phyloP scores from a whole-genome alignment of 176 grass and related monocot genomes.

The Musa beccarii region DNA sequence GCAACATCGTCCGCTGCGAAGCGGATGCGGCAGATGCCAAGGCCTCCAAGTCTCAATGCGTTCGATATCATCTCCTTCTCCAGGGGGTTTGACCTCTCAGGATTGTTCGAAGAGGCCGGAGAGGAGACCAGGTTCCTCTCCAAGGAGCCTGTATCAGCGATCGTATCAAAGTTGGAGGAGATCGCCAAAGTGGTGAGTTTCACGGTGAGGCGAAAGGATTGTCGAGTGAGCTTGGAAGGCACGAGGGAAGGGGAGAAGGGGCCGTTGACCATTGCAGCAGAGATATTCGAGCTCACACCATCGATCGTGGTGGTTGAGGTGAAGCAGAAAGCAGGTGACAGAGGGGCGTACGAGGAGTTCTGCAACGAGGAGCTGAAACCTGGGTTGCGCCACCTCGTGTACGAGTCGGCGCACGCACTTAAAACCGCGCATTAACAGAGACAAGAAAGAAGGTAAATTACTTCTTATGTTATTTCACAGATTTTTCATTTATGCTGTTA shows the following conservation, averaged over 20 bases:
- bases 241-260: neutral
- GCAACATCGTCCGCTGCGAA: neutral
- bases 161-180: neutral
- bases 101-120: neutral
- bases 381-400: neutral
- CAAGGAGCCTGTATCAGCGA: neutral
- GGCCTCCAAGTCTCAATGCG: neutral
- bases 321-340: slow-evolving; percentile 1
- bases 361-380: slow-evolving; percentile 1
- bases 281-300: neutral
- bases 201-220: slow-evolving; percentile 3
- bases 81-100: neutral
- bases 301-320: slow-evolving; percentile 1
- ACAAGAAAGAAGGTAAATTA: neutral
- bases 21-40: neutral
- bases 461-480: neutral
- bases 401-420: neutral
- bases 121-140: slow-evolving; percentile 1
- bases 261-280: neutral
- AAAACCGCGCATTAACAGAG: neutral
- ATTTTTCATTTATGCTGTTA: neutral
- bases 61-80: slow-evolving; percentile 4
- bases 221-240: slow-evolving; percentile 3
- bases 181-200: slow-evolving; percentile 2
- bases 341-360: neutral